These are phyloP conservation scores for Tolypocladium inflatum DNA, from an alignment of 2,329 filamentous ascomycete genomes.

Conservation along the genomic window DNA sequence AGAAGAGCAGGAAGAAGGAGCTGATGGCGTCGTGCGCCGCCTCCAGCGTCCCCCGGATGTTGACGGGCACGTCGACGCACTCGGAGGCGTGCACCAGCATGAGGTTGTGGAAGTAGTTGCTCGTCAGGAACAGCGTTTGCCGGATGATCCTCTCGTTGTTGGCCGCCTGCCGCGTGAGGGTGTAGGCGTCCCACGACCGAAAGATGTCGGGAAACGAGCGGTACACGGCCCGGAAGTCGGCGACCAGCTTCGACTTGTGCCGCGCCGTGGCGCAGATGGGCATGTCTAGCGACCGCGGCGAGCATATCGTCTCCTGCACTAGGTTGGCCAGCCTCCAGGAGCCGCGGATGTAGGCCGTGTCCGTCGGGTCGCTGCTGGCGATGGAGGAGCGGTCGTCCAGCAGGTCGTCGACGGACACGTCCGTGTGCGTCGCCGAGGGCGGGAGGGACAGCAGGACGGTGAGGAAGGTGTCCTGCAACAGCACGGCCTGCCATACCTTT, in stretches of 20 bases:
- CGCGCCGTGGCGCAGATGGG: constrained; percentile 60
- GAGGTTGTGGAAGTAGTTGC: constrained; percentile 74
- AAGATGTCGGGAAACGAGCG: constrained; percentile 64
- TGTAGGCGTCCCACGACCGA: constrained; percentile 55
- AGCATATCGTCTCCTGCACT: constrained; percentile 68
- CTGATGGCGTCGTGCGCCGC: constrained; percentile 67
- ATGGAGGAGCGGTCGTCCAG: constrained; percentile 50
- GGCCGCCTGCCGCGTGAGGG: constrained; percentile 45
- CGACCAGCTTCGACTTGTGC: constrained; percentile 60
- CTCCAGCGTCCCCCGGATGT: constrained; percentile 61
- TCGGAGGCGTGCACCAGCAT: constrained; percentile 71
- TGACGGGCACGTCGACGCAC: constrained; percentile 52
- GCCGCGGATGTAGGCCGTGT: constrained; percentile 62
- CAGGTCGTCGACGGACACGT: constrained; percentile 67
- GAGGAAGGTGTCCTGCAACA: constrained; percentile 73
- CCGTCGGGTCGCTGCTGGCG: constrained; percentile 52
- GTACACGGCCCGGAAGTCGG: constrained; percentile 62
- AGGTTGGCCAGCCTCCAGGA: constrained; percentile 74
- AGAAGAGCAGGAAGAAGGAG: constrained; percentile 65
- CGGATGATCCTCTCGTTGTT: constrained; percentile 57
- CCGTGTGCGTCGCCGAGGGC: constrained; percentile 69
- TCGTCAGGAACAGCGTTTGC: constrained; percentile 70
- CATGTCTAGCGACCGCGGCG: constrained; percentile 61
- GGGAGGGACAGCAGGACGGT: constrained; percentile 70
- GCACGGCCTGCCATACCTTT: constrained; percentile 74